phyloP scores from a whole-genome alignment of 2,329 filamentous ascomycete species.

The Triangularia verruculosa region DNA sequence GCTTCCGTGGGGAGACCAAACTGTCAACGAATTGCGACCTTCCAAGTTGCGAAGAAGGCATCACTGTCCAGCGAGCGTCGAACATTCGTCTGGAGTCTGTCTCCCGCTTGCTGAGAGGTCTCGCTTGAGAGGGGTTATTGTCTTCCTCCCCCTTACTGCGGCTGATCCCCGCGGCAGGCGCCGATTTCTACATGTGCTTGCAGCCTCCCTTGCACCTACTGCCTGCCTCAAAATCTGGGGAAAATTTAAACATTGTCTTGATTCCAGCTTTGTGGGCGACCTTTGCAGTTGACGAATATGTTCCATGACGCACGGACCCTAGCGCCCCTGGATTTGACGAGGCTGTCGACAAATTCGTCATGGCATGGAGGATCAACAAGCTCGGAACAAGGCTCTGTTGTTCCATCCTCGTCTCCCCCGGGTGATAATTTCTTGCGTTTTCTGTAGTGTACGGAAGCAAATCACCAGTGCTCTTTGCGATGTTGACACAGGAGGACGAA shows the following conservation, averaged over 20 bases:
- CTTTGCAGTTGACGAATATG: not conserved
- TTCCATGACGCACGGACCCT: not conserved
- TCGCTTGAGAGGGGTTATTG: too few relatives aligned
- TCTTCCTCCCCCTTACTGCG: not conserved
- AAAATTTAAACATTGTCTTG: not conserved
- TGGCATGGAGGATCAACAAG: too few relatives aligned
- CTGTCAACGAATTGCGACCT: slow-evolving; percentile 19
- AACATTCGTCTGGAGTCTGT: slow-evolving; percentile 2
- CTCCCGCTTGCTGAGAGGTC: not conserved
- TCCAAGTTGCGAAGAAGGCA: slow-evolving; percentile 19
- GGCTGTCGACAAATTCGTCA: not conserved
- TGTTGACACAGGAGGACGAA: not conserved
- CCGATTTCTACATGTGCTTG: not conserved
- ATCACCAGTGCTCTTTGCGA: not conserved
- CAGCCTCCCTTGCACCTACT: not conserved
- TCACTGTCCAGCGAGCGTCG: not conserved
- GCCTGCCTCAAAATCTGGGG: not conserved
- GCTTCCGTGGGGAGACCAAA: slow-evolving; percentile 16
- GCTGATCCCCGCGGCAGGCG: not conserved
- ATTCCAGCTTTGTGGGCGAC: not conserved
- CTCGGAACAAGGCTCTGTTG: not conserved
- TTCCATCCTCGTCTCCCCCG: not conserved
- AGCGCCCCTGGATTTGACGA: not conserved
- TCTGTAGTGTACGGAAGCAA: too few relatives aligned
- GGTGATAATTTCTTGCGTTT: not conserved